These are phyloP conservation scores for Pichia rugopelliculosa DNA, from an alignment of 805 yeast species.

Conservation along the genomic window DNA sequence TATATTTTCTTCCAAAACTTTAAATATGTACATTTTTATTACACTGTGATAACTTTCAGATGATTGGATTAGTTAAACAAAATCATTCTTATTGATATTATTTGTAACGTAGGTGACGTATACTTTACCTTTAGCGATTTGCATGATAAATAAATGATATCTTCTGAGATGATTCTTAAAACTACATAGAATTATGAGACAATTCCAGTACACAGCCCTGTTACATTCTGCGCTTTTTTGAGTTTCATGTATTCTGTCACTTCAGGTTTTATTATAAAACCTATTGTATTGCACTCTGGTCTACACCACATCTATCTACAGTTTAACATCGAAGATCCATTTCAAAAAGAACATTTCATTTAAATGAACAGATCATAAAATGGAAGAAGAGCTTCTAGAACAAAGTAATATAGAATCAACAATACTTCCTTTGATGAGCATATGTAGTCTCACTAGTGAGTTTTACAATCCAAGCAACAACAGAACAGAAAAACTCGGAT, in stretches of 20 bases:
- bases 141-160: too few relatives aligned
- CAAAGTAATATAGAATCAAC: slow-evolving; percentile 1
- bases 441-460: slow-evolving; percentile 3
- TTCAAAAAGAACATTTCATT: background rate
- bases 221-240: too few relatives aligned
- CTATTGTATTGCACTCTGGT: background rate
- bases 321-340: background rate
- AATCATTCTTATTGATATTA: too few relatives aligned
- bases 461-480: background rate
- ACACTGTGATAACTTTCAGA: too few relatives aligned
- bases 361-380: background rate
- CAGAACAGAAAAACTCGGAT: background rate
- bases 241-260: too few relatives aligned
- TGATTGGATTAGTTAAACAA: too few relatives aligned
- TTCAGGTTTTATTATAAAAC: too few relatives aligned
- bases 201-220: too few relatives aligned
- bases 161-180: too few relatives aligned
- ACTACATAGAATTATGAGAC: too few relatives aligned
- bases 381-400: background rate
- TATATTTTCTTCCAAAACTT: background rate
- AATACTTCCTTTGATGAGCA: background rate
- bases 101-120: too few relatives aligned
- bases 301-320: background rate
- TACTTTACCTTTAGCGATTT: too few relatives aligned
- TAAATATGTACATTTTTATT: background rate